Percentiles rank a stretch among this genome's conserved stretches.
Conservation (phyloP, 176 grass and related monocot genomes). For the Eleusine coracana region DNA sequence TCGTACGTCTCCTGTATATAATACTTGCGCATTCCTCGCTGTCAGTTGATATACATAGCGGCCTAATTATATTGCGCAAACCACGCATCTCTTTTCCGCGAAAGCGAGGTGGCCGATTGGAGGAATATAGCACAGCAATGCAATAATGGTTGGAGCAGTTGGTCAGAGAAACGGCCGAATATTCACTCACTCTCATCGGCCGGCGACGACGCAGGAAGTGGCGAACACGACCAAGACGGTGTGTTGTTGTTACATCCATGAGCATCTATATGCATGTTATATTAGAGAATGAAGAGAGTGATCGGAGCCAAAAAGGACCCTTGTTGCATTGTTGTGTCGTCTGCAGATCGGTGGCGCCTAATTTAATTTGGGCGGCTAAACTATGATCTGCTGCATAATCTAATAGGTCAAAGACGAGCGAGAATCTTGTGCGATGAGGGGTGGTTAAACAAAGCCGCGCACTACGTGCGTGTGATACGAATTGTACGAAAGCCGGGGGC, state of each 20-base stretch:
- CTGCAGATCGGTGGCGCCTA: conserved; percentile 28
- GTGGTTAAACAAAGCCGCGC: conserved; percentile 28
- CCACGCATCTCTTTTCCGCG: conserved; percentile 17
- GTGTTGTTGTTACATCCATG: background rate
- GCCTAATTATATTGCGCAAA: conserved; percentile 11
- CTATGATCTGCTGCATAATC: conserved; percentile 31
- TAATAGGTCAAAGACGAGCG: conserved; percentile 24
- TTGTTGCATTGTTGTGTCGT: conserved; percentile 13
- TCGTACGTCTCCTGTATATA: background rate
- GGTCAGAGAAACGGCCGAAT: conserved; percentile 39
- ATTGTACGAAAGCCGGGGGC: conserved; percentile 25
- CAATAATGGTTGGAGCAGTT: conserved; percentile 18
- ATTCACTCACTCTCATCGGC: conserved; percentile 9
- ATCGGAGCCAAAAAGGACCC: conserved; percentile 38
- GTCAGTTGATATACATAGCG: background rate
- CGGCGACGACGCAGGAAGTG: background rate
- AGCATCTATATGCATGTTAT: background rate
- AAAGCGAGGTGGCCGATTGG: conserved; percentile 46
- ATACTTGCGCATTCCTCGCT: conserved; percentile 16
- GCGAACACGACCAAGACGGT: conserved; percentile 24
- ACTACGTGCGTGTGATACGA: conserved; percentile 47
- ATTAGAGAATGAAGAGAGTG: background rate
- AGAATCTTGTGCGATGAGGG: conserved; percentile 47
- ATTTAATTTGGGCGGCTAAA: background rate
- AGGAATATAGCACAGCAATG: conserved; percentile 34